Base-by-base conservation (phyloP, 306 rosid species). In the Psophocarpus tetragonolobus region DNA sequence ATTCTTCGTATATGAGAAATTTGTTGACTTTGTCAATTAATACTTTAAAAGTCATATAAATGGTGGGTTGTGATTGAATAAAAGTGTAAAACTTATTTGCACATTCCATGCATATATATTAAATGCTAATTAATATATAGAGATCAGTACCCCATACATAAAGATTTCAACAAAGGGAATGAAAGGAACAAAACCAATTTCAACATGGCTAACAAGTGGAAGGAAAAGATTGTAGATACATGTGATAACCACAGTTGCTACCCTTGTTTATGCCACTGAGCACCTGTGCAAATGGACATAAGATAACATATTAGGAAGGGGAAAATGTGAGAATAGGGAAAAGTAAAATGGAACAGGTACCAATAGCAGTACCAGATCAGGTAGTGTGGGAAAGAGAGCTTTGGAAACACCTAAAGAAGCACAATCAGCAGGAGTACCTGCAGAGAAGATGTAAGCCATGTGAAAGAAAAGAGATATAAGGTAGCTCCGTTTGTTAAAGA, bases 261-360 rank as follows among this genome's bases (percentile, higher is more conserved):
- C 97, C 98, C 92, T 45, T 91, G 88, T 94, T 94, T 58, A 92
- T 94, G 89, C 97, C 98, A 85, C 97, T 95, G 86, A 95, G 54
- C 70, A 95, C 95, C 97, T 94, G 91, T 73, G 64, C 33, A 50
- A 48, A 35, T 50, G 75, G 79, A 75, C 20, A 48, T 27, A 71
- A 67, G 39, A 69, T 75, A n/a, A n/a, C n/a, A n/a, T n/a, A 47
- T 18, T 32, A 33, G 14, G 33, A 6, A 24, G 56, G 15, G 0
- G 9, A 45, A 45, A 29, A 4, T 44, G 33, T 48, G 57, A 18
- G 70, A 63, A 44, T 51, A 15, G 36, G 6, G 1, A 36, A 36
- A 1, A n/a, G n/a, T n/a, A n/a, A 35, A 68, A 65, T 6, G n/a
- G 32, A 9, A 27, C 5, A 67, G 29, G 15, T n/a, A 1, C 13